phyloP scores from a whole-genome alignment of 306 rosid genomes.

The Leucaena leucocephala region DNA sequence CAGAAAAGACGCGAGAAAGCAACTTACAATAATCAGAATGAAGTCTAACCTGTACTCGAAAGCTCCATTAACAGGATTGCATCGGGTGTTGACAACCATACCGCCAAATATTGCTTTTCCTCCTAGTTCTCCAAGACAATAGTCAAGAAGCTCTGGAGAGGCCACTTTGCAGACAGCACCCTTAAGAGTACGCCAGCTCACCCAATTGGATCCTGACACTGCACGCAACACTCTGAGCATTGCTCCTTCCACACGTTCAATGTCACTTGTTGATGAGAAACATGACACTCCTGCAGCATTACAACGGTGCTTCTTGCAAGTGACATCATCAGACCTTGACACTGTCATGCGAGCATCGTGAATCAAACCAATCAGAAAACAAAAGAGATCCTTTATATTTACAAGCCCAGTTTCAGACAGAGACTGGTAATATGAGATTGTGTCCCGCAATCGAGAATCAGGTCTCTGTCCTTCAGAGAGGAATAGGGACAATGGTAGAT shows the following conservation, averaged over 20 bases:
- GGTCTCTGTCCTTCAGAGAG: slow-evolving; percentile 53
- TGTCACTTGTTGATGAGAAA: slow-evolving; percentile 66
- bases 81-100: slow-evolving; percentile 66
- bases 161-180: slow-evolving; percentile 85
- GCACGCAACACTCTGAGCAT: slow-evolving; percentile 89
- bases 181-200: slow-evolving; percentile 70
- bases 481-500: slow-evolving; percentile 64
- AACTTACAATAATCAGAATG: slow-evolving; percentile 5
- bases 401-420: slow-evolving; percentile 65
- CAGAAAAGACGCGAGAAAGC: not conserved
- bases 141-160: slow-evolving; percentile 78
- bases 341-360: slow-evolving; percentile 60
- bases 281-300: slow-evolving; percentile 47
- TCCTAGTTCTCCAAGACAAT: slow-evolving; percentile 77
- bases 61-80: slow-evolving; percentile 72
- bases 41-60: slow-evolving; percentile 74
- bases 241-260: slow-evolving; percentile 73
- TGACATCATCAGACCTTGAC: slow-evolving; percentile 49
- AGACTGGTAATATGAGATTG: slow-evolving; percentile 70
- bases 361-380: slow-evolving; percentile 68
- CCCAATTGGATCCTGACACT: slow-evolving; percentile 92
- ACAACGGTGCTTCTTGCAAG: slow-evolving; percentile 54
- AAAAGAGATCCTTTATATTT: slow-evolving; percentile 72
- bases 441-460: slow-evolving; percentile 55
- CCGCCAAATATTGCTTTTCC: slow-evolving; percentile 76